Base-by-base conservation (phyloP, 2,329 filamentous ascomycete genomes). In the Mycosphaerella arachidis region DNA sequence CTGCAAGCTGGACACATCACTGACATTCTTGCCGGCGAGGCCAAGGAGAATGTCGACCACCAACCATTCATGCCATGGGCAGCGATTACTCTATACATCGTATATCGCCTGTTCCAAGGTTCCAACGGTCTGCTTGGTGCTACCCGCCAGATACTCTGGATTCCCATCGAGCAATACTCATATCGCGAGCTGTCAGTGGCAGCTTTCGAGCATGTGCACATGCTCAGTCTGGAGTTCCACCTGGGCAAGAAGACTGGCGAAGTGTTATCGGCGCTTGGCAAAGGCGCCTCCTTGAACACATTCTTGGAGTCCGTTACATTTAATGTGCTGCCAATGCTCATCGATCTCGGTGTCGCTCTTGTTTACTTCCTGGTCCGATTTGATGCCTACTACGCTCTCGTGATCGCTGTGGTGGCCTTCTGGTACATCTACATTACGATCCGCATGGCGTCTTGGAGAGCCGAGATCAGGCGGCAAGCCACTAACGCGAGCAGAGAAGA, bases 281-380 rank as follows among this genome's bases (percentile, higher is more conserved):
- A 99, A 75, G 94, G 94, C 50, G 92, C 89, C 62, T 90, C 93
- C 3, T 96, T 99, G 79, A 97, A 97, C 71, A 91, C 89, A 6
- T 99, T 99, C 73, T 83, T 99, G 58, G 94, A 97, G 76, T 92
- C 96, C 75, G 86, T 97, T 66, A 97, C 93, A 0, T 99, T 99
- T 72, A 90, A 95, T 72, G 91, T 99, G 9, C 83, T 96, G 13
- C 94, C 94, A 0, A 97, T 97, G 92, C 81, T 97, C 35, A 83
- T 97, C 62, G 94, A 99, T 74, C 81, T 99, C 37, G 83, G 87
- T 63, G 84, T 97, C 54, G 92, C 94, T 52, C 88, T 99, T 69
- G 84, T 84, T 62, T 94, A 90, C 75, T 92, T 96, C 72, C 82
- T 89, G 61, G 75, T 89, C 68, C 78, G 81, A 6, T 97, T 96